Conservation (phyloP, 495 filamentous ascomycete species). For the Penicillium cataractarum region DNA sequence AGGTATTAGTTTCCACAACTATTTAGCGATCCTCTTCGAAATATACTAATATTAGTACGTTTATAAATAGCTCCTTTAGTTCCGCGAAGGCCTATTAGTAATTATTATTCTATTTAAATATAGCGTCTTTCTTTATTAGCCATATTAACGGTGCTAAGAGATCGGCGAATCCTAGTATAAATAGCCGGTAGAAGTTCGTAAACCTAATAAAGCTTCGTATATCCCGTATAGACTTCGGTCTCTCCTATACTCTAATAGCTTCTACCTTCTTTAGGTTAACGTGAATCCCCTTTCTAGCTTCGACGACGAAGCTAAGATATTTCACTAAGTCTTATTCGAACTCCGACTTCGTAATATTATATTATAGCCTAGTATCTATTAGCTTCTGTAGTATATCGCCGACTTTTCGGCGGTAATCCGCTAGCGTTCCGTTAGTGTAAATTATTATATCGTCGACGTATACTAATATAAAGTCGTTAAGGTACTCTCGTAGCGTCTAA, state of each 20-base stretch:
- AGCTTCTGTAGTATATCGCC: conserved; percentile 7
- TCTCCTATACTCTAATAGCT: not conserved
- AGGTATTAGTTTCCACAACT: conserved; percentile 2
- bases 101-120: conserved; percentile 3
- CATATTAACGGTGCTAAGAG: not conserved
- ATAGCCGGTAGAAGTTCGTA: no score
- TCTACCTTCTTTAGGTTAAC: conserved; percentile 7
- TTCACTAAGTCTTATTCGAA: not conserved
- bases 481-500: not conserved
- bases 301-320: not conserved
- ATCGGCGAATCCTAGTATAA: no score
- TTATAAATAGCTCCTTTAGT: conserved; percentile 8
- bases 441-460: conserved; percentile 8
- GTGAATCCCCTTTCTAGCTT: not conserved
- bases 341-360: not conserved
- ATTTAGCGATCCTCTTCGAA: conserved; percentile 2
- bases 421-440: not conserved
- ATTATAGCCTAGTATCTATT: not conserved
- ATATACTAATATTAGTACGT: not conserved
- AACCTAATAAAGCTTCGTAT: no score
- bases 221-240: no score
- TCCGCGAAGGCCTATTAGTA: conserved; percentile 3
- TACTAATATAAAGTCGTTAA: not conserved
- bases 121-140: conserved; percentile 1
- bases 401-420: not conserved